These are phyloP conservation scores for Lunasporangiospora selenospora DNA, from an alignment of 192 early-diverging fungal species.

Conservation along the genomic window DNA sequence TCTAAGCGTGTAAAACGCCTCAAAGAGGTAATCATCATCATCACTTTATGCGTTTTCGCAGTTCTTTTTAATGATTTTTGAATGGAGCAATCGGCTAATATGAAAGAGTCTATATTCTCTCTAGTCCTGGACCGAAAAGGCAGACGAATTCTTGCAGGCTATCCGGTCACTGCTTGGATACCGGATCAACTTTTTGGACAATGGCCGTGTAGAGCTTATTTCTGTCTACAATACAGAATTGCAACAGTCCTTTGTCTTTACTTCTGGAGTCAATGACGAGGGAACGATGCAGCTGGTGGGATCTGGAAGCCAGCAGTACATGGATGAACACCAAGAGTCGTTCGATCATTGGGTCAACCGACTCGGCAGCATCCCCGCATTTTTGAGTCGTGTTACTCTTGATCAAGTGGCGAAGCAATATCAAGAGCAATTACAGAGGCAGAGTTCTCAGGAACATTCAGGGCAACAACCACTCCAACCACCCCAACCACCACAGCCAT, in stretches of 20 bases:
- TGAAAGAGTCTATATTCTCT: not conserved
- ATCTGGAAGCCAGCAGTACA: conserved; percentile 66
- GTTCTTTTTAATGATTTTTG: not conserved
- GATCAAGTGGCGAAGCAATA: conserved; percentile 66
- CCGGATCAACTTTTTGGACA: conserved; percentile 67
- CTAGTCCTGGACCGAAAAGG: conserved; percentile 71
- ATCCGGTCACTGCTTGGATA: conserved; percentile 78
- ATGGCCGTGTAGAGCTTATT: conserved; percentile 77
- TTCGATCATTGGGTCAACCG: conserved; percentile 74
- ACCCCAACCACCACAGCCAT: not conserved
- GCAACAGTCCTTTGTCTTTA: conserved; percentile 78
- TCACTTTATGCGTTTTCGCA: not conserved
- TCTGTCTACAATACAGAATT: conserved; percentile 69
- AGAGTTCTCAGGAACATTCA: too few species aligned
- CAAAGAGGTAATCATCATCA: conserved; percentile 70
- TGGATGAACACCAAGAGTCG: conserved; percentile 61
- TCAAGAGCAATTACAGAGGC: too few species aligned
- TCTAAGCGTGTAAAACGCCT: conserved; percentile 72
- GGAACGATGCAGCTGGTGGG: conserved; percentile 75
- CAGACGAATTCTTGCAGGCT: conserved; percentile 75
- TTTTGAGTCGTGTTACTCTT: conserved; percentile 78
- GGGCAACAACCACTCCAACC: too few species aligned
- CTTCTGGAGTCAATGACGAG: conserved; percentile 66
- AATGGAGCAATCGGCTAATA: not conserved
- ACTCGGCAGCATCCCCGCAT: conserved; percentile 79